These are phyloP conservation scores for Solanum hybrid DNA, from an alignment of 305 asterid genomes.

Conservation along the genomic window DNA sequence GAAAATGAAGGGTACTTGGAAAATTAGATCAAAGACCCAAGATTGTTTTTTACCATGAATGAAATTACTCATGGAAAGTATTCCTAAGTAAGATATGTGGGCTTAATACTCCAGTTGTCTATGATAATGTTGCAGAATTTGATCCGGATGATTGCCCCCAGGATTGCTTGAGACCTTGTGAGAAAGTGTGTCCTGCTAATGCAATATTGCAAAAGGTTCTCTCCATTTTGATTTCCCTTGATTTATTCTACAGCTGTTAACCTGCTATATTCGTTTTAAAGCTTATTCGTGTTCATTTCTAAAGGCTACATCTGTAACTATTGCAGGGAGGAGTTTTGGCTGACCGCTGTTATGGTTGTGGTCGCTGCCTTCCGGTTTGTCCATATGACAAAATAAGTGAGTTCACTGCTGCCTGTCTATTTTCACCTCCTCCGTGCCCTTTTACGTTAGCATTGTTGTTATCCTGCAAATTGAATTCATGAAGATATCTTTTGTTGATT, in stretches of 20 bases:
- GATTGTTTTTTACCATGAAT: background rate
- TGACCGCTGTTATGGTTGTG: slow-evolving; percentile 93
- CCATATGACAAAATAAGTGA: slow-evolving; percentile 82
- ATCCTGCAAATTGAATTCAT: background rate
- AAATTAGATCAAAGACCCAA: background rate
- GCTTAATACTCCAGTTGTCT: background rate
- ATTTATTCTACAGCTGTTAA: background rate
- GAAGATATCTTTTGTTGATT: slow-evolving; percentile 4
- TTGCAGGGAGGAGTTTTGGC: slow-evolving; percentile 63
- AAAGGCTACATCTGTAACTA: background rate
- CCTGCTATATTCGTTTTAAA: background rate
- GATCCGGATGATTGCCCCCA: slow-evolving; percentile 69
- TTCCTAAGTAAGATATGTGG: background rate
- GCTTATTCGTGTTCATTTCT: background rate
- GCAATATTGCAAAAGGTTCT: slow-evolving; percentile 64
- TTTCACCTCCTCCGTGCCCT: background rate
- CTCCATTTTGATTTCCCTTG: background rate
- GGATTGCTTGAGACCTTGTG: slow-evolving; percentile 84
- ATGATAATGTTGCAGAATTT: slow-evolving; percentile 41
- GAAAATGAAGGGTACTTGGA: no score
- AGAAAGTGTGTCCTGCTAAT: slow-evolving; percentile 75
- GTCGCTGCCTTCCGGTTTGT: slow-evolving; percentile 86
- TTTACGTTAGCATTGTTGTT: background rate
- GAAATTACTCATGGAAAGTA: background rate
- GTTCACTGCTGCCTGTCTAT: slow-evolving; percentile 4